Percentiles rank a stretch among this genome's conserved stretches.
Evolutionary conservation across 2,329 filamentous ascomycete genomes (phyloP).

Genomic region (Apiospora malaysiana): DNA sequence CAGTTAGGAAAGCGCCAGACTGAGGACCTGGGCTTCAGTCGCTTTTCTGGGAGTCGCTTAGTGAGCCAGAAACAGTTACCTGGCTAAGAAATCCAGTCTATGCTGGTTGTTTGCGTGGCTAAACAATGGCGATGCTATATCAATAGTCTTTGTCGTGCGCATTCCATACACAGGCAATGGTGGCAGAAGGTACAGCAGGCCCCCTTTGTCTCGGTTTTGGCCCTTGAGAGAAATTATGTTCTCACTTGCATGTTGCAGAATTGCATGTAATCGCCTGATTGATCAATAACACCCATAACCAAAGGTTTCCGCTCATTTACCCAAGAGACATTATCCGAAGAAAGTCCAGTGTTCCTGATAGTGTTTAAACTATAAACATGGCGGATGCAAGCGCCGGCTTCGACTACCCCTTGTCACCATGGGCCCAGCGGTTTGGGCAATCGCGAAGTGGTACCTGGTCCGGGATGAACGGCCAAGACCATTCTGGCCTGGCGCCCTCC

Average conservation of each 20-base stretch:
- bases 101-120: neutral
- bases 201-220: neutral
- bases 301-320: neutral
- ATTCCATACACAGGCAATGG: neutral
- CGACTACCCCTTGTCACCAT: neutral
- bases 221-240: neutral
- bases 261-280: neutral
- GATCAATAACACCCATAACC: neutral
- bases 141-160: neutral
- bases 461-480: neutral
- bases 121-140: neutral
- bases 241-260: neutral
- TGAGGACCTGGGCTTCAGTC: neutral
- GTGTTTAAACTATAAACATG: neutral
- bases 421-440: neutral
- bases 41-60: slow-evolving; percentile 7
- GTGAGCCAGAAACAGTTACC: neutral
- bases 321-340: no score
- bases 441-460: neutral
- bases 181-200: neutral
- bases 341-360: neutral
- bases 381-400: neutral
- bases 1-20: slow-evolving; percentile 19
- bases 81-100: no score
- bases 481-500: neutral